Evolutionary conservation across 345 rosid genomes (phyloP), one percentile per base, ranked within the genome.

Genomic region (Diplotaxis tenuifolia): DNA sequence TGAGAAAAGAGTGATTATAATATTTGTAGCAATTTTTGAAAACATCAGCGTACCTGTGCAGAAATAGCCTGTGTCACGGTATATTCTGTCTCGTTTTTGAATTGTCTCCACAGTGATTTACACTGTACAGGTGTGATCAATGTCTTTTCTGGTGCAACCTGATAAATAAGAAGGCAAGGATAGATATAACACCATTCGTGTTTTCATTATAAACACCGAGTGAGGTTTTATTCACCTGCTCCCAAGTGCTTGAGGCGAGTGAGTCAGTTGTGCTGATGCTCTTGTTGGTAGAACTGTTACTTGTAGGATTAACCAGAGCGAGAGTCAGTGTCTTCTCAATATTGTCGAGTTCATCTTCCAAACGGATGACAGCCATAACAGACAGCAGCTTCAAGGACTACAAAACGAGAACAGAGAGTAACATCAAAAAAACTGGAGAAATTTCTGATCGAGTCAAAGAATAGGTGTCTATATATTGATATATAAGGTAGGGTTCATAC

Each of bases 91-190:
- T 96, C 98, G 9, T 87, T 62, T 85, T 87, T 89, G 84, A 96
- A 96, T 70, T 96, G 99, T 82, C 98, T 88, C 99, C 99, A 96
- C 85, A 96, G 79, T 27, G 90, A 75, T 81, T 92, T 96, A 86
- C 99, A 96, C 80, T 90, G 96, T 56, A 96, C 95, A 45, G 98
- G 99, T 21, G 96, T 88, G 78, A 96, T 90, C 85, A 96, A 76
- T n/a, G 97, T 90, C 84, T 84, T 89, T 19, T 91, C 77, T 0
- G 87, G 47, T 38, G 91, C 84, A 81, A 96, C 85, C 99, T 96
- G 84, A 29, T 67, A 20, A 52, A 54, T 65, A 50, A 73, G 47
- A 66, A 49, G 65, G 75, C 53, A 57, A 61, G 60, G 16, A 42
- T 62, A 10, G 6, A 49, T 16, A 28, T 25, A 25, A 25, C 4